Evolutionary conservation across 1,284 basidiomycete species (phyloP).

Genomic region (Phellopilus nigrolimitatus): DNA sequence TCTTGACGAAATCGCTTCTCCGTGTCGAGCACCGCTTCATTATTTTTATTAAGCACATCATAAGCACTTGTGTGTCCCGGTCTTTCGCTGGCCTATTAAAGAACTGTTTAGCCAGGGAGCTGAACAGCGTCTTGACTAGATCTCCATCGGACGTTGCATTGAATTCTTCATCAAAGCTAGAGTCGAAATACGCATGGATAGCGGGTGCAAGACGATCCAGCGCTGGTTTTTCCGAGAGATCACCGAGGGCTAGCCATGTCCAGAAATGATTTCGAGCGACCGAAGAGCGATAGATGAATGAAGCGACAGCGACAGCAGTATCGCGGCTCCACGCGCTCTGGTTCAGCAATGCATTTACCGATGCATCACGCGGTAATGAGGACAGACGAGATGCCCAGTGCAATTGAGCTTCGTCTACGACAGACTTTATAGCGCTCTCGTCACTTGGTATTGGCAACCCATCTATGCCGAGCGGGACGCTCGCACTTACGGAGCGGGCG

Average conservation of each 20-base stretch:
- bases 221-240: neutral
- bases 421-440: neutral
- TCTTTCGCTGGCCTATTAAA: neutral
- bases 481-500: conserved; percentile 1
- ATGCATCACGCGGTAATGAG: conserved; percentile 1
- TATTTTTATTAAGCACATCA: neutral
- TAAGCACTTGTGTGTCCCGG: neutral
- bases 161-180: neutral
- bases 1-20: neutral
- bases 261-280: conserved; percentile 10
- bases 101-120: neutral
- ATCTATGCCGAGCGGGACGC: conserved; percentile 16
- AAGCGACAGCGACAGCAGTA: conserved; percentile 10
- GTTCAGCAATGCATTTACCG: conserved; percentile 7
- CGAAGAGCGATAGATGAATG: conserved; percentile 14
- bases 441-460: neutral
- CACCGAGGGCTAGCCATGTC: conserved; percentile 7
- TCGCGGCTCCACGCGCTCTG: conserved; percentile 12
- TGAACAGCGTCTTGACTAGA: neutral
- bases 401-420: conserved; percentile 8
- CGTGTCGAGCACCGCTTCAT: neutral
- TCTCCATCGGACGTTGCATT: neutral
- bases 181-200: conserved; percentile 8
- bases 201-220: neutral
- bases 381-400: conserved; percentile 13